These are phyloP conservation scores for Geranium incanum DNA, from an alignment of 441 rosid species.

Conservation along the genomic window DNA sequence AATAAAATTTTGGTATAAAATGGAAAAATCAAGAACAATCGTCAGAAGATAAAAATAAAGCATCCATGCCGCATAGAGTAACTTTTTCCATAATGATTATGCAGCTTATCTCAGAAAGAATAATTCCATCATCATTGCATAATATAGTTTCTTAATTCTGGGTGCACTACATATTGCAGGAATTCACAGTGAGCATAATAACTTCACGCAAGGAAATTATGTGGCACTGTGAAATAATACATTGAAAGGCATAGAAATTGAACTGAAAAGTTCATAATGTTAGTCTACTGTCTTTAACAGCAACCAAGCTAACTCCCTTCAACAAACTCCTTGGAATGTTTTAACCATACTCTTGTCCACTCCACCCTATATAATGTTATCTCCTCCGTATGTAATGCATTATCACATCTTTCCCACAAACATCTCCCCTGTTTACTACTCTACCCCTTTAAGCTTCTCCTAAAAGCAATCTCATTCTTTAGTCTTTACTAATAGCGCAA, in stretches of 20 bases:
- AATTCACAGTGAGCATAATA: background rate
- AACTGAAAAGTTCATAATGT: background rate
- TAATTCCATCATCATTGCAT: background rate
- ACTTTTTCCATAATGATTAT: background rate
- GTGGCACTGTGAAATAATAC: background rate
- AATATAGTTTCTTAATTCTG: background rate
- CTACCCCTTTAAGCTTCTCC: background rate
- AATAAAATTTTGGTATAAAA: background rate
- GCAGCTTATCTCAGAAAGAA: background rate
- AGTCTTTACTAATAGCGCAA: background rate
- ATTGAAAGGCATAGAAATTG: background rate
- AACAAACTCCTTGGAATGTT: background rate
- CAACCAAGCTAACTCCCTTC: background rate
- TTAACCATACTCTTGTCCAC: background rate
- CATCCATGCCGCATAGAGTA: background rate
- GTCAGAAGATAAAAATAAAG: background rate
- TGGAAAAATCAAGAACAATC: constrained; percentile 5
- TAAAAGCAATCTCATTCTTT: background rate
- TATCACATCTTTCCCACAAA: background rate
- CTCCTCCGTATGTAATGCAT: background rate
- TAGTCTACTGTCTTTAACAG: background rate
- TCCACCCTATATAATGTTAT: background rate
- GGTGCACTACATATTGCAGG: background rate
- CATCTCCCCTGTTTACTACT: background rate
- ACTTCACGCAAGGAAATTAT: background rate